These are phyloP conservation scores for Parathielavia appendiculata DNA, from an alignment of 495 filamentous ascomycete species.

Conservation along the genomic window DNA sequence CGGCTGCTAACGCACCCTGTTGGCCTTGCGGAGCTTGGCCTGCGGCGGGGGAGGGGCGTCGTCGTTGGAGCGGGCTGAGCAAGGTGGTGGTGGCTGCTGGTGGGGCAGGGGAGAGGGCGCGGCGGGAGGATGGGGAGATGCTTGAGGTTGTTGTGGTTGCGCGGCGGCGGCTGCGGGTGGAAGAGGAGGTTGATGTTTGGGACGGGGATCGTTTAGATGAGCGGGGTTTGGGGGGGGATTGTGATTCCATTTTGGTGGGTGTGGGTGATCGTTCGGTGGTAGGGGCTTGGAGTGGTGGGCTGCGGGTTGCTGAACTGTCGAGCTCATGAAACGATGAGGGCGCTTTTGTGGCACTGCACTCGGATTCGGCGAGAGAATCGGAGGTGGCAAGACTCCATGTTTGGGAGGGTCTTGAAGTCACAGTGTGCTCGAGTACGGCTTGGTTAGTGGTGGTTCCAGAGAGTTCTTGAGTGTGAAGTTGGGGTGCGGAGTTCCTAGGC, in stretches of 20 bases:
- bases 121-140: slow-evolving; percentile 50
- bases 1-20: slow-evolving; percentile 29
- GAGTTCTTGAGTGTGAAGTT: slow-evolving; percentile 24
- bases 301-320: slow-evolving; percentile 5
- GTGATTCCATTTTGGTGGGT: not conserved
- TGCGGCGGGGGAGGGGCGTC: not conserved
- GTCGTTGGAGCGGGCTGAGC: slow-evolving; percentile 36
- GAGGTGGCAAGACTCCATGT: slow-evolving; percentile 15
- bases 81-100: slow-evolving; percentile 62
- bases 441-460: slow-evolving; percentile 23
- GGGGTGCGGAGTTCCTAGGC: slow-evolving; percentile 35
- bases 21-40: not conserved
- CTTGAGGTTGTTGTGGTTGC: slow-evolving; percentile 31
- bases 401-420: slow-evolving; percentile 34
- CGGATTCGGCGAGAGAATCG: slow-evolving; percentile 8
- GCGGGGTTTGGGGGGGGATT: not conserved
- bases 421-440: slow-evolving; percentile 42
- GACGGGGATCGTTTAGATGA: not conserved
- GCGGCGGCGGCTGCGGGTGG: slow-evolving; percentile 17
- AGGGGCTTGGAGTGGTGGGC: not conserved
- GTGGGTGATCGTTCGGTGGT: not conserved
- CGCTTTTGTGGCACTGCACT: slow-evolving; percentile 12
- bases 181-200: slow-evolving; percentile 11
- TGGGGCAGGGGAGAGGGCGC: slow-evolving; percentile 65
- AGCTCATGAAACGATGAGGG: slow-evolving; percentile 16